Percentiles rank a stretch among this genome's conserved stretches.
Evolutionary conservation across 495 filamentous ascomycete species (phyloP).

Genomic region (Lepidopterella palustris): DNA sequence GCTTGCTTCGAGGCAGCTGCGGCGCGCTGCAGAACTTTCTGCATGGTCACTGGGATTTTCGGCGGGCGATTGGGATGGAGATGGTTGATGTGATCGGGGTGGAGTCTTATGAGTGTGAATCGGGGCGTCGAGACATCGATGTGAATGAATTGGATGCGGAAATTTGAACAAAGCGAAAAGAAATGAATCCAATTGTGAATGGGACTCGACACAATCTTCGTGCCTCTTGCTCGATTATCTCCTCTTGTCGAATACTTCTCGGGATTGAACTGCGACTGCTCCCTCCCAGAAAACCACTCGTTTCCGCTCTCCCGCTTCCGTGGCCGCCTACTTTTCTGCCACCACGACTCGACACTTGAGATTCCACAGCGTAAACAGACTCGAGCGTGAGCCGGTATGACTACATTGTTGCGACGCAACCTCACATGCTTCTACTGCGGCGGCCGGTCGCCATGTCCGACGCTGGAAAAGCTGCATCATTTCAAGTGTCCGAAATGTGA

Average conservation of each 20-base stretch:
- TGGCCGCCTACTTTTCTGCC: not conserved
- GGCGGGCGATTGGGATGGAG: not conserved
- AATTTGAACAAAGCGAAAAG: not conserved
- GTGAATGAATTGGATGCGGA: not conserved
- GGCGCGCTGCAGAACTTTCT: not conserved
- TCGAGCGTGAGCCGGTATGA: conserved; percentile 32
- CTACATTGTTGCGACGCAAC: conserved; percentile 32
- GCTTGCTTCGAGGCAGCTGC: conserved; percentile 47
- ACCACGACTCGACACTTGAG: not conserved
- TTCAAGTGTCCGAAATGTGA: conserved; percentile 71
- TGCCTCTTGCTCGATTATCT: not conserved
- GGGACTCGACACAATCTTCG: not conserved
- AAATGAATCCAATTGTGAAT: not conserved
- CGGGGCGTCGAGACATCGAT: not conserved
- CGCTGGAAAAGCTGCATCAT: conserved; percentile 47
- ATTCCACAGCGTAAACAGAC: not conserved
- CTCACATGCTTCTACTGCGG: conserved; percentile 76
- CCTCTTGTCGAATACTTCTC: not conserved
- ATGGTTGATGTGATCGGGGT: not conserved
- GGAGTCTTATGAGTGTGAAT: not conserved
- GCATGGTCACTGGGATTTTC: not conserved
- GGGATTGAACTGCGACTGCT: not conserved
- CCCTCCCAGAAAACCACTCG: not conserved
- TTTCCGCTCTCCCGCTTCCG: not conserved
- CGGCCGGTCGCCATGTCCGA: conserved; percentile 49